A percentile compares a stretch with the other conserved stretches of the same genome.
Conservation (phyloP, 2,329 filamentous ascomycete species). For the Phaeosphaeriaceae sp. region DNA sequence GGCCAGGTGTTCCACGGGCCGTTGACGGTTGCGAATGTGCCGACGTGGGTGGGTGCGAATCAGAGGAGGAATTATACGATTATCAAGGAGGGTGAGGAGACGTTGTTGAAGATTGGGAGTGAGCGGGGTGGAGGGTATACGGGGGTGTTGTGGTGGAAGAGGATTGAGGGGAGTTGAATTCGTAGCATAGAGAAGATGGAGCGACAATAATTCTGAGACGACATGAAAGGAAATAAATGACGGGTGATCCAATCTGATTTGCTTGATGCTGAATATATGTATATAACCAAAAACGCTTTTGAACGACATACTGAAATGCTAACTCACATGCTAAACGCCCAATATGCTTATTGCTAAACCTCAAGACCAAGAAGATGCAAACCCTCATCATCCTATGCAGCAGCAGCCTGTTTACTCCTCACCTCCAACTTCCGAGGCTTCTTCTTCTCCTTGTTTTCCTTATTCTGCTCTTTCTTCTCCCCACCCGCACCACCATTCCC, state of each 20-base stretch:
- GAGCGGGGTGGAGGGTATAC: conserved; percentile 28
- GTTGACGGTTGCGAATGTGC: conserved; percentile 33
- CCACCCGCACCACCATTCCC: conserved; percentile 1
- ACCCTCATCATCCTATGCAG: not conserved
- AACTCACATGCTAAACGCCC: not conserved
- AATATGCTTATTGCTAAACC: not conserved
- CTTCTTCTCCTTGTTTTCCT: conserved; percentile 21
- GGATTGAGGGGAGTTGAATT: conserved; percentile 5
- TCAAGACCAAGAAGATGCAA: not conserved
- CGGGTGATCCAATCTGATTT: too few relatives aligned
- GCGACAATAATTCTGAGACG: not conserved
- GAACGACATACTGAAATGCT: not conserved
- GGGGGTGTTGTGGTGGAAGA: conserved; percentile 34
- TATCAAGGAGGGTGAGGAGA: conserved; percentile 20
- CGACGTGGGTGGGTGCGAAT: conserved; percentile 27
- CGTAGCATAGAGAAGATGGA: not conserved
- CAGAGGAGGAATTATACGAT: conserved; percentile 34
- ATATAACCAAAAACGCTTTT: not conserved
- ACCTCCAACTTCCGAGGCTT: conserved; percentile 40
- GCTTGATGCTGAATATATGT: too few relatives aligned
- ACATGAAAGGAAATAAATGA: not conserved
- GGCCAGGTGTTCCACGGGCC: conserved; percentile 38
- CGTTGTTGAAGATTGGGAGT: conserved; percentile 31
- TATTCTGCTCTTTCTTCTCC: conserved; percentile 7
- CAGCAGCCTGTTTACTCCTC: conserved; percentile 18